Evolutionary conservation across 2,329 filamentous ascomycete species (phyloP).

Genomic region (Penicillium sp.): DNA sequence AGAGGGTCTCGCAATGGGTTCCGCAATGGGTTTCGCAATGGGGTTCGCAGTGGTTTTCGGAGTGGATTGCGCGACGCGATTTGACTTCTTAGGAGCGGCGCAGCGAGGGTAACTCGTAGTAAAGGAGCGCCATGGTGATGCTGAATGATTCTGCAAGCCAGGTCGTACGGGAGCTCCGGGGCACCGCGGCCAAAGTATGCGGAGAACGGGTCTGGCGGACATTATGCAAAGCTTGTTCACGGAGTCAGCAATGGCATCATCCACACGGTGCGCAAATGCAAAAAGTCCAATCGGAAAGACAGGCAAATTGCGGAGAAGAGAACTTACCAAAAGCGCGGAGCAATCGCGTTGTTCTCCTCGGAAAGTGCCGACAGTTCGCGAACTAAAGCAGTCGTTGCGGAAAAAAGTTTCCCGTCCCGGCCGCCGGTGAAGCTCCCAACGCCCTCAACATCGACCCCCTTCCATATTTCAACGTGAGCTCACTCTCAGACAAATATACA

Average conservation of each 20-base stretch:
- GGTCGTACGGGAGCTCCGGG: slow-evolving; percentile 17
- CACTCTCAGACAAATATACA: slow-evolving; percentile 10
- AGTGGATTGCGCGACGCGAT: background rate
- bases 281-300: background rate
- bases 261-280: background rate
- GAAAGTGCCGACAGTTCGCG: slow-evolving; percentile 17
- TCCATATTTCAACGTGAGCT: slow-evolving; percentile 8
- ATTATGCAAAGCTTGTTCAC: slow-evolving; percentile 22
- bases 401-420: slow-evolving; percentile 42
- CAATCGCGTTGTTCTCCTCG: slow-evolving; percentile 24
- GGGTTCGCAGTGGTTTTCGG: background rate
- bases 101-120: slow-evolving; percentile 26
- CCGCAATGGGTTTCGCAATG: background rate
- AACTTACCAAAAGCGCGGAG: slow-evolving; percentile 14
- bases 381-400: slow-evolving; percentile 22
- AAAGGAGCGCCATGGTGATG: slow-evolving; percentile 29
- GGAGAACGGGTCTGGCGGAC: slow-evolving; percentile 30
- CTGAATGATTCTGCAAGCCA: slow-evolving; percentile 10
- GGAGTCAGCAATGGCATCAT: slow-evolving; percentile 11
- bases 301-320: background rate
- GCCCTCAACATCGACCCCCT: slow-evolving; percentile 32
- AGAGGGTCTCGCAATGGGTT: background rate
- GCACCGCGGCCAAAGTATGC: slow-evolving; percentile 26
- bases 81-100: slow-evolving; percentile 17
- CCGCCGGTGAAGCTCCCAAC: slow-evolving; percentile 39